These are phyloP conservation scores for Fusarium avenaceum DNA, from an alignment of 2,329 filamentous ascomycete genomes.

Conservation along the genomic window DNA sequence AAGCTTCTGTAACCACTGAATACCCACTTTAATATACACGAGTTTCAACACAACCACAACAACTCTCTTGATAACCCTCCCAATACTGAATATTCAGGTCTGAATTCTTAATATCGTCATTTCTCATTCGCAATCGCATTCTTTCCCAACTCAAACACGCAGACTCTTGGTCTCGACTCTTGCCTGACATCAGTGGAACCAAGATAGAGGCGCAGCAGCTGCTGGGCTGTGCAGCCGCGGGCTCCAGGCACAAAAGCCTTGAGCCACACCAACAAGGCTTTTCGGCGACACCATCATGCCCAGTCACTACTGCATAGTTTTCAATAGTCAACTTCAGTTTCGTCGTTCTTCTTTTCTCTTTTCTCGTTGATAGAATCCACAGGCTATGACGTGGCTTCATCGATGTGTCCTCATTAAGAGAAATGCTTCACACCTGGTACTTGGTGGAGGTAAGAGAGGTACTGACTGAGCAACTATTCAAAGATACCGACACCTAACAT, in stretches of 20 bases:
- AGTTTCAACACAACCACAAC: background rate
- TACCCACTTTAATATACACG: background rate
- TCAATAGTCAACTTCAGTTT: background rate
- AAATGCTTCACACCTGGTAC: too few species aligned
- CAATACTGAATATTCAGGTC: fast-evolving
- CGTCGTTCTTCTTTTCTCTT: background rate
- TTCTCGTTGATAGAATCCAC: background rate
- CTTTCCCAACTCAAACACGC: background rate
- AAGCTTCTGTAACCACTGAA: background rate
- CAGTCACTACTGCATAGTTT: background rate
- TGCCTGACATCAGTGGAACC: conserved; percentile 21
- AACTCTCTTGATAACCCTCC: background rate
- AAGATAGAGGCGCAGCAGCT: conserved; percentile 36
- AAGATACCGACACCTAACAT: too few species aligned
- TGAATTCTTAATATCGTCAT: background rate
- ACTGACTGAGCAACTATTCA: background rate
- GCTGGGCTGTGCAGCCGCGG: conserved; percentile 31
- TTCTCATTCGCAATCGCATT: background rate
- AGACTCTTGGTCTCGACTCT: conserved; percentile 9
- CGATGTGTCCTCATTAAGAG: background rate
- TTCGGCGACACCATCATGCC: conserved; percentile 30
- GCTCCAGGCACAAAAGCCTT: conserved; percentile 29
- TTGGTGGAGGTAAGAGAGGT: too few species aligned
- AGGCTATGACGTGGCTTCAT: background rate
- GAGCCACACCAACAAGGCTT: conserved; percentile 37